Evolutionary conservation across 2,329 filamentous ascomycete species (phyloP).

Genomic region (Botrytis deweyae): DNA sequence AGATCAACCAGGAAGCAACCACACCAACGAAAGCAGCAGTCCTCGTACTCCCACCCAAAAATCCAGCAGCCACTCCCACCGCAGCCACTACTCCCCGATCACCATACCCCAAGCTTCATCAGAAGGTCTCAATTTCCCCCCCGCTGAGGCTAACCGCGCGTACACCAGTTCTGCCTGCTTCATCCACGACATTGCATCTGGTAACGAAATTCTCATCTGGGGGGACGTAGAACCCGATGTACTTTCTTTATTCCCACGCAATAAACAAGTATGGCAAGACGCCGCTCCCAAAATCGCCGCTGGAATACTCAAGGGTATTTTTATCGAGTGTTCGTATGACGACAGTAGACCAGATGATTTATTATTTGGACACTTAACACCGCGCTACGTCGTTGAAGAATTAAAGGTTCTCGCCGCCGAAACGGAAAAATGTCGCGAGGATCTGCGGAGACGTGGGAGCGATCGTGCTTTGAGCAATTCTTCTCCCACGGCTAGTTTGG

Average conservation of each 20-base stretch:
- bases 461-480: background rate
- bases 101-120: background rate
- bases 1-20: background rate
- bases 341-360: conserved; percentile 73
- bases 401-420: conserved; percentile 63
- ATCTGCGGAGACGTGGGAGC: background rate
- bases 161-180: conserved; percentile 94
- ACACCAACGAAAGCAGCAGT: background rate
- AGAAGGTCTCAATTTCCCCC: background rate
- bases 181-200: conserved; percentile 70
- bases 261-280: conserved; percentile 79
- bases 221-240: conserved; percentile 94
- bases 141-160: conserved; percentile 50
- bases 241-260: conserved; percentile 77
- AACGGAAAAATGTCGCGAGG: conserved; percentile 22
- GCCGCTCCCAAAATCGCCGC: conserved; percentile 80
- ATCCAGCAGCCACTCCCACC: background rate
- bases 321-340: conserved; percentile 95
- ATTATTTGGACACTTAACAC: conserved; percentile 86
- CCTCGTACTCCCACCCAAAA: background rate
- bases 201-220: conserved; percentile 84
- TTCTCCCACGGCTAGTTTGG: background rate
- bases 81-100: background rate
- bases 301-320: conserved; percentile 73
- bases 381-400: conserved; percentile 78